Evolutionary conservation across 441 rosid species (phyloP), one percentile per base, ranked within the genome.

Genomic region (Adansonia grandidieri): DNA sequence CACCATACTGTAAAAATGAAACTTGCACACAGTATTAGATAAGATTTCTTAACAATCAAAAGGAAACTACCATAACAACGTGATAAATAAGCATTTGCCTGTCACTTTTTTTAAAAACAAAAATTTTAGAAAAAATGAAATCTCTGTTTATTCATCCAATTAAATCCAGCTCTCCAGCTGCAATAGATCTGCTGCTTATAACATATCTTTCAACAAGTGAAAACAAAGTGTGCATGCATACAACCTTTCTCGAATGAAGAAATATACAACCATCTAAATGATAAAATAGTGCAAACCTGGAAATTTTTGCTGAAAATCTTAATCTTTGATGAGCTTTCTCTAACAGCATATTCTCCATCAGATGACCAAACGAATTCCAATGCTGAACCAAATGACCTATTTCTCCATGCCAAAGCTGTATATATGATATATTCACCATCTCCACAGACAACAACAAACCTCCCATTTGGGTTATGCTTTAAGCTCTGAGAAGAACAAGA

Each of bases 321-420:
- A 45, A 97, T 89, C 92, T 90, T 95, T 74, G 99, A 88, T 60
- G 98, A 84, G 82, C 97, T 97, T 85, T 97, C 99, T 82, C 97
- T 89, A 80, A 91, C 96, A 84, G 98, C 99, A 90, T 93, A 92
- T 83, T 97, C 98, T 63, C 99, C 98, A 74, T 97, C 99, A 73
- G 93, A 88, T 44, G 99, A 95, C 99, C 99, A 97, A 77, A 85
- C 97, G 81, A 95, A 92, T 88, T 95, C 99, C 87, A 97, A 82
- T 9, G 97, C 98, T 50, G 98, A 94, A 77, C 99, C 99, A 91
- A 94, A 96, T 69, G 99, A 96, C 82, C 98, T 90, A 82, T 96
- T 94, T 85, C 99, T 93, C 99, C 99, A 96, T 24, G 99, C 99
- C 86, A 96, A 82, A 83, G 99, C 98, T 24, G 98, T 96, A 80